Percentiles rank a stretch among this genome's conserved stretches.
phyloP scores from a whole-genome alignment of 306 rosid species.

The Neltuma alba region DNA sequence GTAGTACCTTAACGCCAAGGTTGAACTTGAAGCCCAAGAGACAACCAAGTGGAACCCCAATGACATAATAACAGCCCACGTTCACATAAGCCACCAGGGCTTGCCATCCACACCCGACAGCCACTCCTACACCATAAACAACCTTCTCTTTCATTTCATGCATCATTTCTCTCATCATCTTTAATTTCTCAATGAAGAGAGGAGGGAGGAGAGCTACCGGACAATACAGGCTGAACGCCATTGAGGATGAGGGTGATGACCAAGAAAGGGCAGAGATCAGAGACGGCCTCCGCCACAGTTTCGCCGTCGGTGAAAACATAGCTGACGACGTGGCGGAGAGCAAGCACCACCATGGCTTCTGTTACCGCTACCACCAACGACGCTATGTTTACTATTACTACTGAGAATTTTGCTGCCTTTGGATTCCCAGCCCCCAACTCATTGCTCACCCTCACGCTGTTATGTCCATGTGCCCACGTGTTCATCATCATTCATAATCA shows the following conservation, averaged over 20 bases:
- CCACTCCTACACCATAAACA: conserved; percentile 52
- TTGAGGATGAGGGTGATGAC: conserved; percentile 66
- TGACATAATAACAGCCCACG: conserved; percentile 62
- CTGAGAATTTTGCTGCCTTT: conserved; percentile 65
- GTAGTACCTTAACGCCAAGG: conserved; percentile 68
- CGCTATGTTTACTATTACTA: conserved; percentile 43
- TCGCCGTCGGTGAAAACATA: conserved; percentile 68
- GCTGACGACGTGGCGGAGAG: conserved; percentile 62
- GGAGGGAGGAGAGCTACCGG: conserved; percentile 41
- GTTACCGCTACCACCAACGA: conserved; percentile 47
- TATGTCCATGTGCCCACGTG: no score
- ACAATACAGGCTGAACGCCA: conserved; percentile 75
- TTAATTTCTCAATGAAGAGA: no score
- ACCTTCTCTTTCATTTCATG: no score
- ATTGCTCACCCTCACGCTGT: conserved; percentile 23
- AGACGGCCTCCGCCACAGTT: conserved; percentile 60
- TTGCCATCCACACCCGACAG: conserved; percentile 93
- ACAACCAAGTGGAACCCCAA: conserved; percentile 70
- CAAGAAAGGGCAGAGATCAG: conserved; percentile 60
- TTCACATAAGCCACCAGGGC: conserved; percentile 71
- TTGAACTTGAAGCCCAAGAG: conserved; percentile 67
- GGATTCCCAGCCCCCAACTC: conserved; percentile 80
- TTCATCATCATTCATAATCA: not conserved
- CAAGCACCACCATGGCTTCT: conserved; percentile 54
- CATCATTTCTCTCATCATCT: no score